A percentile compares a stretch with the other conserved stretches of the same genome.
These are phyloP conservation scores for Fusarium gaditjirri DNA, from an alignment of 2,329 filamentous ascomycete genomes.

Conservation along the genomic window DNA sequence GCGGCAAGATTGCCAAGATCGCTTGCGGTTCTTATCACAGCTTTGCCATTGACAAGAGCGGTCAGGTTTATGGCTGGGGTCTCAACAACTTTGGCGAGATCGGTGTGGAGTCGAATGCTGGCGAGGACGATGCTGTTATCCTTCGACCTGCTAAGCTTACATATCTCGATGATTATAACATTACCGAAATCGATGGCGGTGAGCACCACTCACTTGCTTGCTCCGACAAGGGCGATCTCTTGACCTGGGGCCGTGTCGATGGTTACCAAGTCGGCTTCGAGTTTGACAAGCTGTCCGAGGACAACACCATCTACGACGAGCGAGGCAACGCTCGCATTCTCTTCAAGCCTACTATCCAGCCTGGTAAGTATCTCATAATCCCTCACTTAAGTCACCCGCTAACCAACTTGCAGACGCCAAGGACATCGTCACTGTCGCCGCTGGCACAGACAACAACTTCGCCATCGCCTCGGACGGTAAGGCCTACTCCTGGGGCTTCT, in stretches of 20 bases:
- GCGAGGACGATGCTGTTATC: slow-evolving; percentile 70
- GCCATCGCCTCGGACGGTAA: slow-evolving; percentile 76
- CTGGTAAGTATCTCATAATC: slow-evolving; percentile 54
- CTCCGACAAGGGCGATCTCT: slow-evolving; percentile 65
- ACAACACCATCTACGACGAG: slow-evolving; percentile 71
- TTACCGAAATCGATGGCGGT: slow-evolving; percentile 75
- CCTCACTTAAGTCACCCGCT: not conserved
- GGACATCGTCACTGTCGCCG: slow-evolving; percentile 64
- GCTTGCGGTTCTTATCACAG: slow-evolving; percentile 82
- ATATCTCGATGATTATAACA: slow-evolving; percentile 69
- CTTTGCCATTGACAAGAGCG: slow-evolving; percentile 79
- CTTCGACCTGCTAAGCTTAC: slow-evolving; percentile 76
- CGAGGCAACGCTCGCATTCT: slow-evolving; percentile 73
- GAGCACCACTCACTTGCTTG: slow-evolving; percentile 78
- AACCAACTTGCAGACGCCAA: slow-evolving; percentile 55
- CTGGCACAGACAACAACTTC: slow-evolving; percentile 79
- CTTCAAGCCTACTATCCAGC: slow-evolving; percentile 51
- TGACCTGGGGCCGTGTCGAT: slow-evolving; percentile 70
- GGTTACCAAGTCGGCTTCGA: slow-evolving; percentile 66
- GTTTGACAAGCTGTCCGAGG: slow-evolving; percentile 58
- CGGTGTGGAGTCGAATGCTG: slow-evolving; percentile 67
- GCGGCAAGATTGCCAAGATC: slow-evolving; percentile 67
- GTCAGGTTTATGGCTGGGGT: slow-evolving; percentile 83
- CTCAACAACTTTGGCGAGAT: slow-evolving; percentile 89
- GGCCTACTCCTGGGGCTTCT: slow-evolving; percentile 85